phyloP scores from a whole-genome alignment of 1,139 yeast genomes.

The Pneumocystis oryctolagi region DNA sequence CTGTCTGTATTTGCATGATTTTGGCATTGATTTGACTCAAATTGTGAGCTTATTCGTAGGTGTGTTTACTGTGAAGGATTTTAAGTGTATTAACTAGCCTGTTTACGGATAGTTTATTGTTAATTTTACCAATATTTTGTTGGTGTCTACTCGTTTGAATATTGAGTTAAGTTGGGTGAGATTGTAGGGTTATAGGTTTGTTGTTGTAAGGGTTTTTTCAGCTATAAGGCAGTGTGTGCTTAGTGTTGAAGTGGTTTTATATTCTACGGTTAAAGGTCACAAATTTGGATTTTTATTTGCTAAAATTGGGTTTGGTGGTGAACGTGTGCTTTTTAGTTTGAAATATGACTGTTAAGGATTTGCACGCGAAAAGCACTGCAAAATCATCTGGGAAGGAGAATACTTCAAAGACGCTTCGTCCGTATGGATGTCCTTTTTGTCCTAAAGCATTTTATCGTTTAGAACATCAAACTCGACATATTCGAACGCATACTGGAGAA shows the following conservation, averaged over 20 bases:
- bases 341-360: neutral
- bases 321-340: neutral
- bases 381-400: neutral
- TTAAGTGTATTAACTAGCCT: neutral
- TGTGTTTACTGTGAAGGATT: neutral
- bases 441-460: conserved; percentile 81
- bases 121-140: too few species aligned
- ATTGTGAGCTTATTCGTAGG: neutral
- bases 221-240: too few species aligned
- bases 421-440: conserved; percentile 84
- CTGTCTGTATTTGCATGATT: neutral
- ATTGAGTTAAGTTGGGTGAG: too few species aligned
- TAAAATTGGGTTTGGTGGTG: neutral
- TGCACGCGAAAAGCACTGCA: neutral
- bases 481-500: conserved; percentile 90
- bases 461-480: conserved; percentile 90
- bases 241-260: too few species aligned
- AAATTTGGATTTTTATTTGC: neutral
- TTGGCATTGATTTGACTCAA: neutral
- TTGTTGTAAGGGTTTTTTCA: too few species aligned
- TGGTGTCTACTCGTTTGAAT: too few species aligned
- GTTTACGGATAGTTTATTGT: neutral
- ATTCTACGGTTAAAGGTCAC: too few species aligned
- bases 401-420: conserved; percentile 35
- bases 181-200: too few species aligned